Percentiles rank a stretch among this genome's conserved stretches.
These are phyloP conservation scores for Lactarius sp. DNA, from an alignment of 768 basidiomycete species.

Conservation along the genomic window DNA sequence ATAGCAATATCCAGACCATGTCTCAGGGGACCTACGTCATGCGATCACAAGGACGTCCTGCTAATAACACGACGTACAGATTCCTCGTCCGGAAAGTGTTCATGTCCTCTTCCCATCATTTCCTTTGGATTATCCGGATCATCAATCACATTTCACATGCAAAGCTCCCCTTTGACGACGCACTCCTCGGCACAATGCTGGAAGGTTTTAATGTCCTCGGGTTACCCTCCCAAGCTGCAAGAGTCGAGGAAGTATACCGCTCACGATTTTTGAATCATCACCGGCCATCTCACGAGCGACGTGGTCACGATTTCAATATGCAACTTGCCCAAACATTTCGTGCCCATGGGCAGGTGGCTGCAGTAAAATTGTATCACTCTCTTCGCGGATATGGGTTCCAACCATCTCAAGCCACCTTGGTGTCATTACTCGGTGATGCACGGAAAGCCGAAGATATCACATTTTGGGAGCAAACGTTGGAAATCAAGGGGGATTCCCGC, in stretches of 20 bases:
- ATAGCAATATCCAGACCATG: constrained; percentile 16
- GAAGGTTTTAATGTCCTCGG: constrained; percentile 25
- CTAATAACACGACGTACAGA: constrained; percentile 44
- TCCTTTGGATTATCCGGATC: constrained; percentile 12
- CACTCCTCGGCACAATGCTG: constrained; percentile 19
- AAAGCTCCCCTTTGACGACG: constrained; percentile 23
- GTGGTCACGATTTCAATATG: constrained; percentile 10
- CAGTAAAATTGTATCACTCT: constrained; percentile 5
- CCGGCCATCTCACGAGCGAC: background rate
- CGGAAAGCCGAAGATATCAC: constrained; percentile 7
- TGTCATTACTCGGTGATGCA: constrained; percentile 13
- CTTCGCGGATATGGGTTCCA: constrained; percentile 15
- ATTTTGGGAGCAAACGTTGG: constrained; percentile 39
- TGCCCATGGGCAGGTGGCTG: background rate
- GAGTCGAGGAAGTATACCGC: constrained; percentile 23
- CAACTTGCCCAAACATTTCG: constrained; percentile 14
- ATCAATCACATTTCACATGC: constrained; percentile 18
- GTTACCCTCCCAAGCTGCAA: constrained; percentile 14
- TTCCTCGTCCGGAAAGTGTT: constrained; percentile 46
- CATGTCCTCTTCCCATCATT: constrained; percentile 24
- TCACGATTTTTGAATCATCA: background rate
- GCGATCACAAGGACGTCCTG: constrained; percentile 38
- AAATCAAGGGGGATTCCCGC: constrained; percentile 36
- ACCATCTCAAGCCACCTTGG: constrained; percentile 21
- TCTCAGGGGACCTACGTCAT: constrained; percentile 26